Evolutionary conservation across 768 basidiomycete species (phyloP), one percentile per base, ranked within the genome.

Genomic region (Tremella yokohamensis): DNA sequence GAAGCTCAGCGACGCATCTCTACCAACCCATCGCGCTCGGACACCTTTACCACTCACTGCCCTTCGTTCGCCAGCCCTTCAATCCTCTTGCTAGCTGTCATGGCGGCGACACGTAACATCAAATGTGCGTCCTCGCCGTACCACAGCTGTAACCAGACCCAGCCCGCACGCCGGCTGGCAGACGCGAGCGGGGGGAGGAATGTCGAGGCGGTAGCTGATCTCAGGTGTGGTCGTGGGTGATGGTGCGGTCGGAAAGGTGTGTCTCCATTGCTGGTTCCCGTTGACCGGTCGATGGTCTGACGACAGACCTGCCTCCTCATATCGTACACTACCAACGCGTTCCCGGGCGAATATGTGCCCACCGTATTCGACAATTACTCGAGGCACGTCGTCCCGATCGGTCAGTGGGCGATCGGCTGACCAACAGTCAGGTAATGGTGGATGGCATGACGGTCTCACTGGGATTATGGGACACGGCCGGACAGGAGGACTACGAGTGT

Each of bases 381-480:
- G 29, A 34, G 29, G 29, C 29, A 34, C 29, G 29, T 34, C 29
- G 29, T 4, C 29, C 29, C 29, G 29, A 34, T 34, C 29, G 29
- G 29, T 34, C 4, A 4, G 29, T 34, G 29, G 29, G 29, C 29
- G 29, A 34, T 34, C 29, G 29, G 29, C 29, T 34, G 29, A 34
- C 29, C 29, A 34, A 11, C 15, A 66, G 68, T 24, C 85, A 88
- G 63, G 87, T 92, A 38, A 80, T 84, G 49, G 90, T 87, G 68
- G 90, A 93, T 22, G 86, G 87, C 56, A 92, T 91, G 78, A 80
- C 88, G 18, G 85, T 99, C 61, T 90, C 96, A 72, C 83, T 99
- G 42, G 94, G 96, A n/a, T 81, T 99, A 16, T 99, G 94, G 91
- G 92, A 97, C 78, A 97, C 92, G 0, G 92, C 92, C 0, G 92